Evolutionary conservation across 2,329 filamentous ascomycete genomes (phyloP).

Genomic region (Coniella vitis): DNA sequence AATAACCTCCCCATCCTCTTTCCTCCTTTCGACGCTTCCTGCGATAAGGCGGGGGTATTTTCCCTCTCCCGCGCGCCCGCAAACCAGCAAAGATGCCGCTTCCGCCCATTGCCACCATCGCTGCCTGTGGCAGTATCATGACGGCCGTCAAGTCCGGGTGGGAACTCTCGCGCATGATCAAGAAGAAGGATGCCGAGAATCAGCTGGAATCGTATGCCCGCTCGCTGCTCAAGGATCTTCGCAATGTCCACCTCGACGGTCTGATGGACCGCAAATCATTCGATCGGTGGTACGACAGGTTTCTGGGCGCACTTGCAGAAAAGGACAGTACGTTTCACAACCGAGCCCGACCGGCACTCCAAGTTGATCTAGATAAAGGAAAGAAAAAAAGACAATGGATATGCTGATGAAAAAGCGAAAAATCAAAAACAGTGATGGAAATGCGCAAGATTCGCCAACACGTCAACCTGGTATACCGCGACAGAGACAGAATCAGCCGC

Average conservation of each 20-base stretch:
- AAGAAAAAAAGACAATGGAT: too few relatives aligned
- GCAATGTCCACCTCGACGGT: constrained; percentile 16
- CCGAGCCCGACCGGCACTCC: too few relatives aligned
- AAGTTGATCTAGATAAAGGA: too few relatives aligned
- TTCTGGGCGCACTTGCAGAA: constrained; percentile 22
- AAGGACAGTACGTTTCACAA: constrained; percentile 24
- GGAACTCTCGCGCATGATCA: constrained; percentile 25
- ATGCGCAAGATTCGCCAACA: constrained; percentile 14
- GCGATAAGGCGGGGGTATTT: too few relatives aligned
- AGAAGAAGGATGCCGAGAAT: constrained; percentile 21
- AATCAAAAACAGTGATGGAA: constrained; percentile 7
- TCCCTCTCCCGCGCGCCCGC: background rate
- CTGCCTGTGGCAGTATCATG: constrained; percentile 24
- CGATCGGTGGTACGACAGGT: constrained; percentile 23
- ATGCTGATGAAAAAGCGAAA: too few relatives aligned
- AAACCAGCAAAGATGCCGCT: constrained; percentile 18
- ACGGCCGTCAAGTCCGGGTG: constrained; percentile 25
- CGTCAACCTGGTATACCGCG: constrained; percentile 10
- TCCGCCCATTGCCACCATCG: constrained; percentile 21
- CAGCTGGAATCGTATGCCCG: constrained; percentile 12
- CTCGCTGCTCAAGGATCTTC: constrained; percentile 12
- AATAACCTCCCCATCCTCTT: background rate
- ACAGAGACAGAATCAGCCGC: constrained; percentile 8
- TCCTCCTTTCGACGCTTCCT: too few relatives aligned
- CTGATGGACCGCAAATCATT: constrained; percentile 20